Conservation (phyloP, 164 flowering plant species). For the Hamamelis virginiana region DNA sequence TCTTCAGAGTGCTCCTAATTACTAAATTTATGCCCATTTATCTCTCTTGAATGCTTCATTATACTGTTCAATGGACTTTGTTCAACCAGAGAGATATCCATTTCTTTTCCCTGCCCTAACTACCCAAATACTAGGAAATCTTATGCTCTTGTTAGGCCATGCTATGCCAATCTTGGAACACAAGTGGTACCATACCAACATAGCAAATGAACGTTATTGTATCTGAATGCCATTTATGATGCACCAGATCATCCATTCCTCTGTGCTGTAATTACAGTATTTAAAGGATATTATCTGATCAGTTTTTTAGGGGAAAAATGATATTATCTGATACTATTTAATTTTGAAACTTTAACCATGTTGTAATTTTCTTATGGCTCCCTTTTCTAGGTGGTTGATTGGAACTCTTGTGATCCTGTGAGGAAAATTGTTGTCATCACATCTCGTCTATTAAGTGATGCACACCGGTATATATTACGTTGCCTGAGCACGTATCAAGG, state of each 20-base stretch:
- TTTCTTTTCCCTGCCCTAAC: neutral
- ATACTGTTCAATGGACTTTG: no score
- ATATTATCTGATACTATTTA: neutral
- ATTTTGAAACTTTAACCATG: neutral
- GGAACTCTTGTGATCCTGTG: slow-evolving; percentile 47
- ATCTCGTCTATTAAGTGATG: slow-evolving; percentile 83
- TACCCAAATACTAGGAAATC: neutral
- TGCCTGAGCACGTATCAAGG: slow-evolving; percentile 66
- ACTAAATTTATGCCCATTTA: no score
- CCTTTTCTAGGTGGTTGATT: slow-evolving; percentile 57
- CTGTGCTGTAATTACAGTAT: neutral
- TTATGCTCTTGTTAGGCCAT: neutral
- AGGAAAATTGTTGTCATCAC: slow-evolving; percentile 77
- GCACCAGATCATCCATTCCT: neutral
- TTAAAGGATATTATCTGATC: neutral
- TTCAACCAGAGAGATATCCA: neutral
- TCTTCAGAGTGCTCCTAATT: no score
- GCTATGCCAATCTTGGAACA: neutral
- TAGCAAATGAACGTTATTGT: neutral
- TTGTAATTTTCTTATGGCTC: slow-evolving; percentile 6
- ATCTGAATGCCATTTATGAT: neutral
- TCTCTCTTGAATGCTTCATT: no score
- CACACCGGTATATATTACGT: slow-evolving; percentile 87
- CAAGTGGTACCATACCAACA: neutral
- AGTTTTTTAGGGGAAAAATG: no score